Base-by-base conservation (phyloP, 208 protist species). In the Kentomonas sorsogonicus region DNA sequence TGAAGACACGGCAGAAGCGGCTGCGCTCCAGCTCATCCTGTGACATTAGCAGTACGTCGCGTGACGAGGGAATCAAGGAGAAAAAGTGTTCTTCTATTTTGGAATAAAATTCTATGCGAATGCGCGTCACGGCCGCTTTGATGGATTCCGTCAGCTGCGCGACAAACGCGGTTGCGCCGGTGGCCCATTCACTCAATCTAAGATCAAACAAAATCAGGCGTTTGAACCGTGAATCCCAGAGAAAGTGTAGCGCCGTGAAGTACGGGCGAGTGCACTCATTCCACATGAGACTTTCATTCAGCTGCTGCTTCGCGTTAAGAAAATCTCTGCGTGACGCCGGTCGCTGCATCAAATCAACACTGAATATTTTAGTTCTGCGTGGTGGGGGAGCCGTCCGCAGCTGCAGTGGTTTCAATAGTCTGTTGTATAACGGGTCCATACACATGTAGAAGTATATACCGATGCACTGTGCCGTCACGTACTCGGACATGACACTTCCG, bases 371-470 rank as follows among this genome's bases (percentile, higher is more conserved):
- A 39, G 31, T 63, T 16, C 41, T 25, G 1, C 6, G 9, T 10
- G 26, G 15, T 22, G 59, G 48, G 0, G 77, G 67, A 1, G 18
- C 23, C 2, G 53, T 71, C 48, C 60, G 50, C 26, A 91, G 27
- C 33, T 87, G 72, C 29, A 94, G 67, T 15, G 88, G 82, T 27
- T 69, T 53, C 18, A 94, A 36, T 52, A 92, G 75, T 26, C 58
- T 60, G 38, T 79, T 62, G 63, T 84, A 87, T 53, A 83, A 45
- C 18, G 64, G 67, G 72, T 76, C 77, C 10, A 73, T 67, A 69
- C 73, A 83, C 78, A 94, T 83, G 63, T 94, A 94, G 34, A 81
- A 77, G 66, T 83, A 91, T 59, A 94, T 79, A 40, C 63, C 69
- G 34, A 83, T 45, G n/a, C 76, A 55, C 59, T 72, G 65, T 51